Conservation (phyloP, 495 filamentous ascomycete species). For the Aspergillus saccharolyticus region DNA sequence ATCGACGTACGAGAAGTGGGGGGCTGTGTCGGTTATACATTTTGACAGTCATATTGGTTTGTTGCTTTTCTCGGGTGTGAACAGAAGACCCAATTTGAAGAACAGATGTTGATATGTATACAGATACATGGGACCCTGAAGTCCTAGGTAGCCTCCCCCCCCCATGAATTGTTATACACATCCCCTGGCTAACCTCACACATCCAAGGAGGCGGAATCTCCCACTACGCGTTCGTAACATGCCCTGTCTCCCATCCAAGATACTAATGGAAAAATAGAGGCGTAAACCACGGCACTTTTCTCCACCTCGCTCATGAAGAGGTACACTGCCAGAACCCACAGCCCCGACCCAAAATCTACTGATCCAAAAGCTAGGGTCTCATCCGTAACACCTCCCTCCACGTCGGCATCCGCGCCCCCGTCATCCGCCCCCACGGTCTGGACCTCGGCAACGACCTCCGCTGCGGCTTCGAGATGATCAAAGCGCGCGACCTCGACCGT, state of each 20-base stretch:
- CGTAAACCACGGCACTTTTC: constrained; percentile 50
- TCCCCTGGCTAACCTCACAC: background rate
- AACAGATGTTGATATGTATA: no score
- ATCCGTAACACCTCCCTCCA: constrained; percentile 45
- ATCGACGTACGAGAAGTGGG: constrained; percentile 40
- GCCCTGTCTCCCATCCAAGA: background rate
- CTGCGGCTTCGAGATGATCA: constrained; percentile 47
- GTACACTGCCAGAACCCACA: background rate
- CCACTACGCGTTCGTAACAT: constrained; percentile 41
- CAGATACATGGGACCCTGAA: constrained; percentile 47
- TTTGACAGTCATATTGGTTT: constrained; percentile 47
- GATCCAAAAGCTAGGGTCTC: constrained; percentile 27
- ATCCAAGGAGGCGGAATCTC: constrained; percentile 36
- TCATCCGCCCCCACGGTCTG: constrained; percentile 31
- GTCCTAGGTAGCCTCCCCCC: constrained; percentile 29
- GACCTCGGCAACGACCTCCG: constrained; percentile 45
- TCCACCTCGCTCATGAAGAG: constrained; percentile 51
- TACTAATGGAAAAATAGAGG: constrained; percentile 25
- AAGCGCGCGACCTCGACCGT: constrained; percentile 47
- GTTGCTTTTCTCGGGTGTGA: no score
- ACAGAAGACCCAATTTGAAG: no score
- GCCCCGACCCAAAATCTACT: background rate
- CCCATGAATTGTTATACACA: background rate
- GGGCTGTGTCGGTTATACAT: constrained; percentile 48
- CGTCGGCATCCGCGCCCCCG: constrained; percentile 46